phyloP scores from a whole-genome alignment of 257 asterid genomes.

The Salvia splendens region DNA sequence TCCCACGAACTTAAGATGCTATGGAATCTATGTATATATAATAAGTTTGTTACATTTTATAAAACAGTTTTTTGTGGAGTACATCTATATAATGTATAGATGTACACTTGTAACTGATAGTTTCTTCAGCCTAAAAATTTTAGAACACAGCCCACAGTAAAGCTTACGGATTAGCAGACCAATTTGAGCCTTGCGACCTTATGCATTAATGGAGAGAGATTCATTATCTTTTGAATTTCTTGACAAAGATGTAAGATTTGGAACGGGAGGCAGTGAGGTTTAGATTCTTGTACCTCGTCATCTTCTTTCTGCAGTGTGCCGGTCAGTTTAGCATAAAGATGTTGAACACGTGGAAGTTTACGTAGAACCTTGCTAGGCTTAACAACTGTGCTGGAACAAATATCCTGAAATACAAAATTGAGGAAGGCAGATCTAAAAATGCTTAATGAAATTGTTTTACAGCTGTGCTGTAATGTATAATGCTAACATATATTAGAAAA shows the following conservation, averaged over 20 bases:
- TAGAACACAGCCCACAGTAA: too few relatives aligned
- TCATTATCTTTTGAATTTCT: background rate
- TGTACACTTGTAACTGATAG: too few relatives aligned
- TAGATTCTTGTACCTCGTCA: constrained; percentile 64
- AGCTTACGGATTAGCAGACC: too few relatives aligned
- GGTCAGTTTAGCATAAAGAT: constrained; percentile 81
- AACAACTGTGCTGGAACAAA: constrained; percentile 63
- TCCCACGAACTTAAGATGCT: background rate
- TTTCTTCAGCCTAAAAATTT: too few relatives aligned
- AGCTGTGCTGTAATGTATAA: constrained; percentile 1
- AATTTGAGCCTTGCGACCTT: too few relatives aligned
- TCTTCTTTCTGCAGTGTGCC: constrained; percentile 72
- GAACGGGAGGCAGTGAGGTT: background rate
- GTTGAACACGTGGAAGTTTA: constrained; percentile 84
- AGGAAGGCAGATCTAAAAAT: constrained; percentile 9
- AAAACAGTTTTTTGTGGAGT: background rate
- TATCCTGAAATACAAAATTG: constrained; percentile 46
- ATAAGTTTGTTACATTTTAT: background rate
- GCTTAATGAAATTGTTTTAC: constrained; percentile 14
- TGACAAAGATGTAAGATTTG: constrained; percentile 4
- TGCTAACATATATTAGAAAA: constrained; percentile 18
- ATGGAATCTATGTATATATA: background rate
- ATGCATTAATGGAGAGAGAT: background rate
- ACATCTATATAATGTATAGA: too few relatives aligned
- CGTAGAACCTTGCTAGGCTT: constrained; percentile 83